phyloP scores from a whole-genome alignment of 805 yeast genomes.

The Yamadazyma tumulicola region DNA sequence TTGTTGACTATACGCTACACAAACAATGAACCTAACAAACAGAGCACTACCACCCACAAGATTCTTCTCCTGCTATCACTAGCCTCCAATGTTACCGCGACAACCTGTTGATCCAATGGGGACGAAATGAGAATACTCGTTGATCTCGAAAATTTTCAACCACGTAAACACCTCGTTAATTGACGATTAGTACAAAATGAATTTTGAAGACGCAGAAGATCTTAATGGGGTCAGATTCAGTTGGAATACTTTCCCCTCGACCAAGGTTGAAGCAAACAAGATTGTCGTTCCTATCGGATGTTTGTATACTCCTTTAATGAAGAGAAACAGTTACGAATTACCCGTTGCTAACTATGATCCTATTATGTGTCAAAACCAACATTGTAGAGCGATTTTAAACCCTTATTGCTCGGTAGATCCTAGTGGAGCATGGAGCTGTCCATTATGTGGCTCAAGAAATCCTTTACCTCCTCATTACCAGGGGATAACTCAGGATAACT shows the following conservation, averaged over 20 bases:
- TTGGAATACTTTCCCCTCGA: slow-evolving; percentile 63
- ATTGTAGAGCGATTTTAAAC: slow-evolving; percentile 52
- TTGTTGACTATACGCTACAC: too few species aligned
- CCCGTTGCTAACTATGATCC: slow-evolving; percentile 33
- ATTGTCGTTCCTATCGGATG: slow-evolving; percentile 55
- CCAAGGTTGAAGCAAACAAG: slow-evolving; percentile 50
- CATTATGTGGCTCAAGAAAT: slow-evolving; percentile 51
- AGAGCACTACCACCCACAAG: too few species aligned
- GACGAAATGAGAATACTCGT: too few species aligned
- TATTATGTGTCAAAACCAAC: slow-evolving; percentile 40
- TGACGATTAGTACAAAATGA: slow-evolving; percentile 19
- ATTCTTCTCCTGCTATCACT: too few species aligned
- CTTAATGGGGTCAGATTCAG: slow-evolving; percentile 69
- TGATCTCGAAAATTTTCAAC: too few species aligned
- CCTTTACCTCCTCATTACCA: slow-evolving; percentile 27
- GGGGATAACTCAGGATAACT: slow-evolving; percentile 16
- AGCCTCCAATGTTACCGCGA: too few species aligned
- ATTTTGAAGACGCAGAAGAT: slow-evolving; percentile 61
- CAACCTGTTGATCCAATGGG: too few species aligned
- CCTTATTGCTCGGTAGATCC: slow-evolving; percentile 44
- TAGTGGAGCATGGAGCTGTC: slow-evolving; percentile 50
- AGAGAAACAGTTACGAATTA: slow-evolving; percentile 33
- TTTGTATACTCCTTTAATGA: slow-evolving; percentile 57
- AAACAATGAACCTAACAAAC: too few species aligned
- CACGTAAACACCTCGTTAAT: slow-evolving; percentile 1